These are phyloP conservation scores for Cichorium intybus DNA, from an alignment of 140 eudicot species.

Conservation along the genomic window DNA sequence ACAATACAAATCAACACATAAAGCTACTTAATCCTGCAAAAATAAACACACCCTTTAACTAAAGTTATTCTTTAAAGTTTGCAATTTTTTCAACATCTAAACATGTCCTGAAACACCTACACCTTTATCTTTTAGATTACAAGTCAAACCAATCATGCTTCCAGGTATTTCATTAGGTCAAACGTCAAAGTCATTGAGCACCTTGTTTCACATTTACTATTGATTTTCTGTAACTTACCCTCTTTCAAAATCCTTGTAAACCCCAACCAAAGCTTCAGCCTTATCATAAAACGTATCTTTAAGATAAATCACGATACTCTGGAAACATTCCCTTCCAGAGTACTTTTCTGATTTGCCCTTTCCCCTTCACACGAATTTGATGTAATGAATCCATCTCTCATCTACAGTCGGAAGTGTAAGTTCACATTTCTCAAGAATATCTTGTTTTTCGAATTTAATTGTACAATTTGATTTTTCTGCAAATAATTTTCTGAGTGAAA, in stretches of 20 bases:
- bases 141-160: constrained; percentile 41
- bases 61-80: constrained; percentile 8
- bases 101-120: too few species aligned
- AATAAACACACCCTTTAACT: constrained; percentile 13
- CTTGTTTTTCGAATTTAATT: constrained; percentile 71
- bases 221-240: constrained; percentile 33
- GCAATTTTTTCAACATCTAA: background rate
- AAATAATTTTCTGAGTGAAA: background rate
- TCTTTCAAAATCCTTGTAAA: constrained; percentile 78
- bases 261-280: constrained; percentile 98
- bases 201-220: constrained; percentile 1
- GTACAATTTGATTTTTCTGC: constrained; percentile 73
- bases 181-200: constrained; percentile 96
- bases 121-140: constrained; percentile 18
- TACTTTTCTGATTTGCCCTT: constrained; percentile 33
- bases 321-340: constrained; percentile 64
- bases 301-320: constrained; percentile 92
- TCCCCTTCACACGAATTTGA: constrained; percentile 84
- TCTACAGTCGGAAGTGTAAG: constrained; percentile 61
- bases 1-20: constrained; percentile 4
- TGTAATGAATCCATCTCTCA: constrained; percentile 97
- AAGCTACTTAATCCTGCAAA: constrained; percentile 21
- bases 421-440: constrained; percentile 88
- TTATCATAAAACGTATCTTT: constrained; percentile 97
- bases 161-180: constrained; percentile 76